phyloP scores from a whole-genome alignment of 2,329 filamentous ascomycete genomes.

The Trichoderma oligosporum region DNA sequence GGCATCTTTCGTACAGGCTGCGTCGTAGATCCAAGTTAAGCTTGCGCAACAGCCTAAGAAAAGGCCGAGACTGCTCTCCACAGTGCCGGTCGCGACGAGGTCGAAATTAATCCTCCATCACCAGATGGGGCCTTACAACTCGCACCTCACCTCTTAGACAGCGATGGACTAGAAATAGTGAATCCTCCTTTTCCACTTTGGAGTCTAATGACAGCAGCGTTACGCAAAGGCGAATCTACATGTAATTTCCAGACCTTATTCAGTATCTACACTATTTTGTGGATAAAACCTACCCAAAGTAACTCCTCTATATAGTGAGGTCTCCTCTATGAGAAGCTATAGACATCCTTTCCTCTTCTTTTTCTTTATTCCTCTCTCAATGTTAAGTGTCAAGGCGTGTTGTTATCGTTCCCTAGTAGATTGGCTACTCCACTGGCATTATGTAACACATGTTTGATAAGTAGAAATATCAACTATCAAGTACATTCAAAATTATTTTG shows the following conservation, averaged over 20 bases:
- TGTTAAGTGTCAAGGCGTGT: too few species aligned
- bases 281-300: slow-evolving; percentile 75
- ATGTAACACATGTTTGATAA: slow-evolving; percentile 83
- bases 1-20: too few species aligned
- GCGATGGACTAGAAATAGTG: slow-evolving; percentile 52
- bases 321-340: slow-evolving; percentile 70
- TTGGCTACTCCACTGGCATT: slow-evolving; percentile 82
- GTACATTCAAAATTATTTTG: slow-evolving; percentile 55
- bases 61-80: slow-evolving; percentile 66
- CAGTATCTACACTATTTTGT: slow-evolving; percentile 86
- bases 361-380: slow-evolving; percentile 50
- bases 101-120: slow-evolving; percentile 59
- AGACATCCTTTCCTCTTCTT: slow-evolving; percentile 96
- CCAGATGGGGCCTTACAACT: slow-evolving; percentile 73
- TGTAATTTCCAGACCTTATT: slow-evolving; percentile 66
- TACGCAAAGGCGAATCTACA: slow-evolving; percentile 68
- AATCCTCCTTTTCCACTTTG: slow-evolving; percentile 57
- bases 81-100: slow-evolving; percentile 70
- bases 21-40: too few species aligned
- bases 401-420: too few species aligned
- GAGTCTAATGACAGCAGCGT: slow-evolving; percentile 70
- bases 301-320: slow-evolving; percentile 78
- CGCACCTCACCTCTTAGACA: slow-evolving; percentile 63
- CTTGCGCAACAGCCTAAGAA: slow-evolving; percentile 72
- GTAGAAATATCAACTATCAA: slow-evolving; percentile 60